These are phyloP conservation scores for Tolypocladium ophioglossoides DNA, from an alignment of 2,329 filamentous ascomycete species.

Conservation along the genomic window DNA sequence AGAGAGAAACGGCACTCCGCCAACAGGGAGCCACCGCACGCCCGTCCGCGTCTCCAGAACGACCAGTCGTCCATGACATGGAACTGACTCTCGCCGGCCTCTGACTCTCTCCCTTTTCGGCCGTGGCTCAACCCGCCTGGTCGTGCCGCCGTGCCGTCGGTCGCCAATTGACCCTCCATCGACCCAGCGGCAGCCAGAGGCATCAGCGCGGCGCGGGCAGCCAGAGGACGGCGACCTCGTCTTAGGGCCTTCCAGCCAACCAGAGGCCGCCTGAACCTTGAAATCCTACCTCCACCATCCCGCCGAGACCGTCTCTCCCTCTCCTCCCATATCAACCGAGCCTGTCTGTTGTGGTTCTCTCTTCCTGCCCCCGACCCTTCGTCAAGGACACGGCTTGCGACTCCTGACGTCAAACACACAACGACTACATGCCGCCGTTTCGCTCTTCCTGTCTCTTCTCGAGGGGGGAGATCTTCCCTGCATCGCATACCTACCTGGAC, in stretches of 20 bases:
- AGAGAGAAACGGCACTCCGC: conserved; percentile 15
- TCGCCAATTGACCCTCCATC: conserved; percentile 3
- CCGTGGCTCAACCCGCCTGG: conserved; percentile 4
- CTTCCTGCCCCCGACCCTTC: conserved; percentile 7
- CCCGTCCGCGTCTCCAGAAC: conserved; percentile 8
- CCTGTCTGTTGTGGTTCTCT: conserved; percentile 6
- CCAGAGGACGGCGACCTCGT: conserved; percentile 6
- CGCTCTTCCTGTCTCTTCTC: conserved; percentile 1
- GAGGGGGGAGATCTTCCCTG: not conserved
- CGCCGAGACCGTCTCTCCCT: conserved; percentile 12
- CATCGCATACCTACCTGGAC: not conserved
- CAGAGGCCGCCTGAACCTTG: conserved; percentile 11
- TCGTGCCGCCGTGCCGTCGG: conserved; percentile 1
- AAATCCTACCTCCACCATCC: conserved; percentile 10
- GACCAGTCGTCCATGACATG: conserved; percentile 16
- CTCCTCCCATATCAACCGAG: conserved; percentile 10
- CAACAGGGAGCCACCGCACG: conserved; percentile 11
- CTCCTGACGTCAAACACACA: conserved; percentile 2
- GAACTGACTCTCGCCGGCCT: conserved; percentile 7
- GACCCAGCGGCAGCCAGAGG: conserved; percentile 1
- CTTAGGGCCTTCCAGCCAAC: conserved; percentile 9
- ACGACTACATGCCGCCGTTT: conserved; percentile 5
- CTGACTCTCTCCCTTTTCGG: not conserved
- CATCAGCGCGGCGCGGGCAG: conserved; percentile 7
- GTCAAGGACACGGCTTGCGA: conserved; percentile 14